Evolutionary conservation across 2,329 filamentous ascomycete species (phyloP), one percentile per base, ranked within the genome.

Genomic region (Cordyceps fumosorosea): DNA sequence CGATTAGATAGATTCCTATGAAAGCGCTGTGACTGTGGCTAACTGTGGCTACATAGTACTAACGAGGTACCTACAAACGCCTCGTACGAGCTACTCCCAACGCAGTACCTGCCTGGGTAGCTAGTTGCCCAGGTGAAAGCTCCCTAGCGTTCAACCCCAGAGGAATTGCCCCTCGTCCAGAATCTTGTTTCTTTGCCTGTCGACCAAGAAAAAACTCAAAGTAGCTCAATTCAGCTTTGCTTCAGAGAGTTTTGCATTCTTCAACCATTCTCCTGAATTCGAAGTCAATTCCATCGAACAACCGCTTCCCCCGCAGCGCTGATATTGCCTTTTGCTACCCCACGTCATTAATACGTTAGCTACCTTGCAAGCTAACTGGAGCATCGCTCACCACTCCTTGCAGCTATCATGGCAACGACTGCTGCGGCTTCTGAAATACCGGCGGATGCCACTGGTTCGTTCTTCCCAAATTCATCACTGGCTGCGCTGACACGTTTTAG

Each of bases 391-490:
- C 18, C 48, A 34, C 57, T 11, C 51, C 51, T 47, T 61, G 58
- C 58, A 55, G 51, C 42, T 32, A 61, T 55, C 59, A 62, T 62
- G 59, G 44, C 52, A 45, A 71, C 66, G 37, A 62, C 74, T 20
- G 66, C 74, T 20, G 66, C 69, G 45, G 77, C 77, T 64, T 75
- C 79, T 60, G 75, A 82, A 54, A 74, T 86, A 51, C 82, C 87
- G 56, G 85, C 82, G 56, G 89, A 92, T 71, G 89, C 89, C 74
- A 91, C 89, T 64, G 89, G 89, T 91, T 75, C 66, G 78, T 71
- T 53, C 64, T 65, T 62, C 24, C 37, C 2, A n/a, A 29, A 5
- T 40, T 18, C 4, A 18, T 29, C 14, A 22, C 11, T 34, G 8
- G 45, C 37, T 14, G 11, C 42, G 22, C 51, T 51, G n/a, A 60